Evolutionary conservation across 495 filamentous ascomycete species (phyloP).

Genomic region (Penicillium psychrofluorescens): DNA sequence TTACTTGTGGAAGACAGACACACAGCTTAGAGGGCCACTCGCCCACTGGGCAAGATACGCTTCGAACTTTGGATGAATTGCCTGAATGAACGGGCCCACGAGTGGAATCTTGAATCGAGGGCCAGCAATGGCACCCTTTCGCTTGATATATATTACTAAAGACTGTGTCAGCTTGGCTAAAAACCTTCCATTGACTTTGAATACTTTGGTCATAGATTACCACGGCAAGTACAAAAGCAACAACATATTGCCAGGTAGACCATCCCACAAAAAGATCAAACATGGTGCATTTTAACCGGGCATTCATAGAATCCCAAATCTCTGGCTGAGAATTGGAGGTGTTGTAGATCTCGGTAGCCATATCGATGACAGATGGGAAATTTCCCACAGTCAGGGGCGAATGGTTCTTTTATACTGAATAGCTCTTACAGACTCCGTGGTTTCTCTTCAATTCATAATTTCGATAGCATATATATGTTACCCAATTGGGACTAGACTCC

Average conservation of each 20-base stretch:
- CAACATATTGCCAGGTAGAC: conserved; percentile 22
- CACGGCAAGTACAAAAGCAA: conserved; percentile 15
- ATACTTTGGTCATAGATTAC: conserved; percentile 30
- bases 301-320: neutral
- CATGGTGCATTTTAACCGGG: neutral
- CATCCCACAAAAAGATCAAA: conserved; percentile 1
- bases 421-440: too few species aligned
- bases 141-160: conserved; percentile 67
- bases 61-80: conserved; percentile 77
- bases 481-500: conserved; percentile 22
- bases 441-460: too few species aligned
- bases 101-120: conserved; percentile 77
- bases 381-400: too few species aligned
- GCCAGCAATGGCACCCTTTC: conserved; percentile 77
- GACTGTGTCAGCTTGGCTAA: conserved; percentile 7
- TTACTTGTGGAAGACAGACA: conserved; percentile 95
- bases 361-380: neutral
- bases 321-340: conserved; percentile 2
- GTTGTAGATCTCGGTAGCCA: conserved; percentile 2
- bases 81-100: conserved; percentile 84
- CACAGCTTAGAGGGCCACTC: conserved; percentile 80
- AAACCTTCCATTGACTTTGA: too few species aligned
- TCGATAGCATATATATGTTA: neutral
- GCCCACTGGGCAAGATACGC: conserved; percentile 79
- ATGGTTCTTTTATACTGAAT: too few species aligned